Evolutionary conservation across 1,284 basidiomycete genomes (phyloP).

Genomic region (Veloboletus limbatus): DNA sequence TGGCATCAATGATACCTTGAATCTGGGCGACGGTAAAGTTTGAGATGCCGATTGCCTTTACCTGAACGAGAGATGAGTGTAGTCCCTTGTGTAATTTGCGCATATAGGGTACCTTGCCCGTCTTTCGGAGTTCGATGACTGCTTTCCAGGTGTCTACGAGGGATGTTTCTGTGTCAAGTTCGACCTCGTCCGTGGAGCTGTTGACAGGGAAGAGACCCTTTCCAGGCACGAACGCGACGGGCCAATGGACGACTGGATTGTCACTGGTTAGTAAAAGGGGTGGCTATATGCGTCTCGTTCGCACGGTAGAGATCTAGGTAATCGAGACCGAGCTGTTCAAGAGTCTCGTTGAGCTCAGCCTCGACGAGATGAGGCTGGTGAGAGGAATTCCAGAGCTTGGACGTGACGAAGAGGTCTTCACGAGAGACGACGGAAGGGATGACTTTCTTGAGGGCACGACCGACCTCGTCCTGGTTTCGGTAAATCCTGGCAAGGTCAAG

Average conservation of each 20-base stretch:
- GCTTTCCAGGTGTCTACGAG: constrained; percentile 84
- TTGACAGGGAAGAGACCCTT: constrained; percentile 56
- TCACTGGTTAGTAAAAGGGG: neutral
- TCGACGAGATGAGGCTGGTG: constrained; percentile 65
- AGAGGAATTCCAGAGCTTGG: constrained; percentile 75
- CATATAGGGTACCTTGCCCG: constrained; percentile 38
- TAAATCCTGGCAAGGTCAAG: constrained; percentile 79
- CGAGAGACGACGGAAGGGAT: constrained; percentile 76
- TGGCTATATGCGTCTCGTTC: constrained; percentile 21
- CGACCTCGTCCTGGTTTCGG: constrained; percentile 73
- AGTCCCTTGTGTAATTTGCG: neutral
- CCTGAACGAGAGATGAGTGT: constrained; percentile 33
- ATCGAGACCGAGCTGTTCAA: constrained; percentile 65
- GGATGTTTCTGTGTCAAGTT: constrained; percentile 58
- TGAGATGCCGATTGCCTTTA: constrained; percentile 69
- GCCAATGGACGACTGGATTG: constrained; percentile 82
- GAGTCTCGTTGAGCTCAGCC: constrained; percentile 71
- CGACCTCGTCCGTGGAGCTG: constrained; percentile 41
- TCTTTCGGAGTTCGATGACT: constrained; percentile 58
- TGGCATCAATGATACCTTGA: constrained; percentile 69
- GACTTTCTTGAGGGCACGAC: constrained; percentile 72
- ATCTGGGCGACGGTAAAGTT: constrained; percentile 75
- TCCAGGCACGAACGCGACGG: constrained; percentile 69
- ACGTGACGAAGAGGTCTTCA: constrained; percentile 82
- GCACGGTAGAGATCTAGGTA: constrained; percentile 81